Evolutionary conservation across 345 rosid genomes (phyloP).

Genomic region (Sapria himalayana): DNA sequence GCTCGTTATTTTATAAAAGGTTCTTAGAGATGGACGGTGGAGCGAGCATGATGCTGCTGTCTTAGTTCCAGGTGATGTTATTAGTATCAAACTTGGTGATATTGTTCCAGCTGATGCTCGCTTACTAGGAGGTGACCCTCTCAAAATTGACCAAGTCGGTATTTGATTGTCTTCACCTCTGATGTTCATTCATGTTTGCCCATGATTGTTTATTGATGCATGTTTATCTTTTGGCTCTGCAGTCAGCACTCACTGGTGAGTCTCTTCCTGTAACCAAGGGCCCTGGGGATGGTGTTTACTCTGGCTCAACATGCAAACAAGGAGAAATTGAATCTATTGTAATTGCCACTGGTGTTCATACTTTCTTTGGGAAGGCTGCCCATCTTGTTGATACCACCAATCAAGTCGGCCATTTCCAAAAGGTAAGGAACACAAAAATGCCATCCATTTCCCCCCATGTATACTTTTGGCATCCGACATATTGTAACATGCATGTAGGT

Average conservation of each 20-base stretch:
- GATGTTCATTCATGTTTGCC: too few species aligned
- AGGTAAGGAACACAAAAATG: constrained; percentile 22
- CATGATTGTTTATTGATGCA: constrained; percentile 6
- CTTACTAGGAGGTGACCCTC: constrained; percentile 82
- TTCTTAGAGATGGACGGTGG: constrained; percentile 95
- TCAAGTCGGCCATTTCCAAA: constrained; percentile 97
- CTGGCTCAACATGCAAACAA: constrained; percentile 95
- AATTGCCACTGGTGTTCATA: constrained; percentile 93
- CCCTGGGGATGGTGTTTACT: constrained; percentile 92
- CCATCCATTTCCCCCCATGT: too few species aligned
- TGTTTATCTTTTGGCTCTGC: constrained; percentile 8
- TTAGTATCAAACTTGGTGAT: constrained; percentile 87
- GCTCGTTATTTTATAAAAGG: constrained; percentile 28
- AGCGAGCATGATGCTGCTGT: constrained; percentile 73
- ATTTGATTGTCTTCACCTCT: too few species aligned
- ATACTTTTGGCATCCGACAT: too few species aligned
- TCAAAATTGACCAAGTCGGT: constrained; percentile 83
- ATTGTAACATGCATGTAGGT: constrained; percentile 46
- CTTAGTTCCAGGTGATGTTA: constrained; percentile 82
- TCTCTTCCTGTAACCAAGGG: constrained; percentile 96
- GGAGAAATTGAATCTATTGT: constrained; percentile 96
- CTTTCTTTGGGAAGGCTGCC: constrained; percentile 96
- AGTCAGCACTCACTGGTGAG: constrained; percentile 98
- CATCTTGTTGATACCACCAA: constrained; percentile 96
- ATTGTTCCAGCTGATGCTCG: constrained; percentile 97